These are phyloP conservation scores for Diaporthe citriasiana DNA, from an alignment of 2,329 filamentous ascomycete species.

Conservation along the genomic window DNA sequence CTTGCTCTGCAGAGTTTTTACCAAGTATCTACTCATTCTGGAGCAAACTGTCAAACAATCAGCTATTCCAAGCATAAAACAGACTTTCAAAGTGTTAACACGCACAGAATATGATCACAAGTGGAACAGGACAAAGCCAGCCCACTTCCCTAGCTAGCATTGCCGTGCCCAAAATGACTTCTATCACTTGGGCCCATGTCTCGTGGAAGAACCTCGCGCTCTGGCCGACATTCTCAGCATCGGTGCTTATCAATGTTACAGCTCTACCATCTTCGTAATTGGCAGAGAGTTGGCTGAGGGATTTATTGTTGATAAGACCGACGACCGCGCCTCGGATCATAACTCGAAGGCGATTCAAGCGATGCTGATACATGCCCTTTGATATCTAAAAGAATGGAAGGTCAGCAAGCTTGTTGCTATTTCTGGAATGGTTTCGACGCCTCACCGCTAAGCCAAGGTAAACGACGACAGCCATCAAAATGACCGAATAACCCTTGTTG, in stretches of 20 bases:
- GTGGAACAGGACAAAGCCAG: background rate
- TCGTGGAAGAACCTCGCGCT: conserved; percentile 8
- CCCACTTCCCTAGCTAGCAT: background rate
- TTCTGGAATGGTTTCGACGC: background rate
- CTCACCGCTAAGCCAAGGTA: background rate
- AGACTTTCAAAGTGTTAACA: background rate
- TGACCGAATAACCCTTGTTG: background rate
- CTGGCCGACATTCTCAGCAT: conserved; percentile 4
- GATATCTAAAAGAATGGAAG: background rate
- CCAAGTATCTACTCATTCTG: background rate
- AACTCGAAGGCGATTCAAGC: background rate
- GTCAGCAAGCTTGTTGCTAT: background rate
- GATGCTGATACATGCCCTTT: conserved; percentile 3
- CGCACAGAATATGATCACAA: background rate
- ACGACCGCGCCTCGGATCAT: conserved; percentile 2
- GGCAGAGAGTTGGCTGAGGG: background rate
- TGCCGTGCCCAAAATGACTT: background rate
- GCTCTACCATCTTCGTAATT: background rate
- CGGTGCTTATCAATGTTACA: background rate
- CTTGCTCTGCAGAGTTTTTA: background rate
- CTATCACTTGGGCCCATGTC: conserved; percentile 2
- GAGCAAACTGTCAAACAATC: background rate
- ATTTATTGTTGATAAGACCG: background rate
- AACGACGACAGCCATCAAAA: background rate
- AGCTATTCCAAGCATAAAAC: background rate